Conservation (phyloP, 2,329 filamentous ascomycete species). For the Cytospora paraplurivora region DNA sequence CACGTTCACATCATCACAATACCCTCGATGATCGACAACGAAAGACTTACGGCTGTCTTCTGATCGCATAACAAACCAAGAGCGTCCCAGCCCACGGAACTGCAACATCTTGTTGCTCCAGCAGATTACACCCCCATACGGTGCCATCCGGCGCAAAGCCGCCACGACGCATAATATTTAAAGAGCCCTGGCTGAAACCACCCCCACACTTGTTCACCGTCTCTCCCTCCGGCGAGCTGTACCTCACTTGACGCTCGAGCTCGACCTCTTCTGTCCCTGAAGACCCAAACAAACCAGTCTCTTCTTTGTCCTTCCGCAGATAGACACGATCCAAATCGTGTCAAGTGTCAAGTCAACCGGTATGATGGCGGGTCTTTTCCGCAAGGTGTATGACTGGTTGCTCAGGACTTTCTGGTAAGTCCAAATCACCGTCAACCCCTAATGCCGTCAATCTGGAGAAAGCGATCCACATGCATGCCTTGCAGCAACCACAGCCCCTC, state of each 20-base stretch:
- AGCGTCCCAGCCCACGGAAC: conserved; percentile 23
- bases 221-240: conserved; percentile 31
- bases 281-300: conserved; percentile 23
- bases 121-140: conserved; percentile 16
- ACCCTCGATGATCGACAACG: conserved; percentile 30
- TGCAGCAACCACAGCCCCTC: conserved; percentile 3
- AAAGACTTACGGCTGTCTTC: conserved; percentile 24
- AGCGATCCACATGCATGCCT: conserved; percentile 35
- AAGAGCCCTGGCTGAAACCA: conserved; percentile 40
- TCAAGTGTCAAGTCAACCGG: conserved; percentile 28
- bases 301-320: conserved; percentile 11
- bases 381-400: conserved; percentile 96
- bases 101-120: conserved; percentile 24
- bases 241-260: conserved; percentile 28
- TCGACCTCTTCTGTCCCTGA: neutral
- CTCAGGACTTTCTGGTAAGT: conserved; percentile 94
- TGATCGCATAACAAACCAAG: conserved; percentile 27
- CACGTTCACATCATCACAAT: conserved; percentile 32
- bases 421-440: neutral
- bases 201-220: conserved; percentile 36
- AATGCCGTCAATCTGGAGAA: conserved; percentile 29
- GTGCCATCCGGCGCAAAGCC: conserved; percentile 30
- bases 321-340: conserved; percentile 7
- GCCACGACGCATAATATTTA: conserved; percentile 44
- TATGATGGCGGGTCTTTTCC: conserved; percentile 88